Evolutionary conservation across 768 basidiomycete species (phyloP), one percentile per base, ranked within the genome.

Genomic region (Rhodocollybia butyracea): DNA sequence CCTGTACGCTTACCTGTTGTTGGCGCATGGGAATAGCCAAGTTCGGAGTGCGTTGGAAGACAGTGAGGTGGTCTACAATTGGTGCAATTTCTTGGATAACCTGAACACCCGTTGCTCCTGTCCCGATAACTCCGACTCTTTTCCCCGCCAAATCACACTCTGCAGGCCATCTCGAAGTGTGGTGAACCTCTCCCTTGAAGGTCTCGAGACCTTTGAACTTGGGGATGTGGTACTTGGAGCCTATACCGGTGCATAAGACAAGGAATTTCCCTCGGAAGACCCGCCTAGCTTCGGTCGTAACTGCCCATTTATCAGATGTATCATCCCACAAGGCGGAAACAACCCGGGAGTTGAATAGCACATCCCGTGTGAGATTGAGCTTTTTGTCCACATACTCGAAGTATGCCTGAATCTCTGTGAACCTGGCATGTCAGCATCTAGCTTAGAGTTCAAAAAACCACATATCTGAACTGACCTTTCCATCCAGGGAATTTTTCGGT

Each of bases 41-140:
- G 39, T 56, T 56, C 36, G 55, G 58, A 11, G 34, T 54, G 36
- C 58, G 55, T 26, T 61, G 58, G 58, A 61, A 61, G 3, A 61
- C 51, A 7, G 60, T 61, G 40, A 61, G 58, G 19, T 61, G 58
- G 7, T 21, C 55, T 2, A 22, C 55, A 19, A 43, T 22, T 5
- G 51, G 26, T 11, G 55, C 52, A 36, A 42, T 43, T 36, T 54
- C 58, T 43, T 61, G 60, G 12, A 59, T 59, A 8, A 61, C 19
- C 30, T 61, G 60, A 7, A 63, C 60, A 21, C 62, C 62, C 10
- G 48, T 57, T 1, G 61, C 51, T 2, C 62, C 62, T 27, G 60
- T 63, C n/a, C 60, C 55, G 19, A 56, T 50, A 15, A 56, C 38
- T 19, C 46, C 55, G 24, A 56, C 21, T 12, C 27, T 38, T 27